A percentile compares a stretch with the other conserved stretches of the same genome.
Conservation (phyloP, 306 rosid species). For the Cucurbita argyrosperma region DNA sequence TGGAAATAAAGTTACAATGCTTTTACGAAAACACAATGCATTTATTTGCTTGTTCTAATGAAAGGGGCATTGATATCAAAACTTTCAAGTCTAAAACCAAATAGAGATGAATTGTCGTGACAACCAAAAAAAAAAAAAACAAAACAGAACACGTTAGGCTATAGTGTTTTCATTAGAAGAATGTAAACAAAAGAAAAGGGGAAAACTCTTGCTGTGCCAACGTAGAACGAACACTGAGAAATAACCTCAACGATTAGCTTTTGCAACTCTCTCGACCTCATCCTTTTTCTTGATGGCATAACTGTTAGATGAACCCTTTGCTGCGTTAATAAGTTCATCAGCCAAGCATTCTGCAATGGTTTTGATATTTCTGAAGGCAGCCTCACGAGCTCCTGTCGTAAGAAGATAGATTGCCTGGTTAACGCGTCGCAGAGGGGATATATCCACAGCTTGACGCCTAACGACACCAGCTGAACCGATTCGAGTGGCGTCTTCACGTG, state of each 20-base stretch:
- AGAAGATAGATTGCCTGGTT: slow-evolving; percentile 2
- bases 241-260: slow-evolving; percentile 3
- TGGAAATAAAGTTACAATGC: too few species aligned
- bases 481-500: slow-evolving; percentile 7
- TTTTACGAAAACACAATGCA: background rate
- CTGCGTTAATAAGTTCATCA: slow-evolving; percentile 5
- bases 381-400: background rate
- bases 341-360: slow-evolving; percentile 5
- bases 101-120: background rate
- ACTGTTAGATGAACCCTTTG: slow-evolving; percentile 1
- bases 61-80: background rate
- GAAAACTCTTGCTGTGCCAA: background rate
- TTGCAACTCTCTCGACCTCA: background rate
- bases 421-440: background rate
- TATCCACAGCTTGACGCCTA: slow-evolving; percentile 7
- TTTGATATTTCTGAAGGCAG: slow-evolving; percentile 4
- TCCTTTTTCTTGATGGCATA: slow-evolving; percentile 5
- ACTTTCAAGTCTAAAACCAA: background rate
- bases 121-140: background rate
- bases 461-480: slow-evolving; percentile 5
- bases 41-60: background rate
- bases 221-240: background rate
- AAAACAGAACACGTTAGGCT: background rate
- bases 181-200: background rate
- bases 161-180: background rate